Percentiles rank a stretch among this genome's conserved stretches.
These are phyloP conservation scores for Pulveroboletus sp. DNA, from an alignment of 768 basidiomycete genomes.

Conservation along the genomic window DNA sequence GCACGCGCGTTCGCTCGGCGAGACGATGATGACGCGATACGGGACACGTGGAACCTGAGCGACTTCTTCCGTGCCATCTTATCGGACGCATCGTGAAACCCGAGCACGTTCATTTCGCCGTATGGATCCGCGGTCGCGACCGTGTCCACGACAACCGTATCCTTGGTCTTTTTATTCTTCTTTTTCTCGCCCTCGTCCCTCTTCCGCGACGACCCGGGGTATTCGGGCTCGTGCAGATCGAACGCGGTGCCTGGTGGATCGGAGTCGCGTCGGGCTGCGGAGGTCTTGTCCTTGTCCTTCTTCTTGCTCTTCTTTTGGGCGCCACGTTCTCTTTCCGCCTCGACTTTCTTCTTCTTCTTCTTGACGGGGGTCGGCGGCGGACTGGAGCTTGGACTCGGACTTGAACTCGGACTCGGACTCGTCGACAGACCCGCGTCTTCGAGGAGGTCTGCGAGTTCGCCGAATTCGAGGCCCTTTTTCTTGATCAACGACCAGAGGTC, in stretches of 20 bases:
- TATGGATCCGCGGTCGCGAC: conserved; percentile 38
- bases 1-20: conserved; percentile 70
- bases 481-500: conserved; percentile 41
- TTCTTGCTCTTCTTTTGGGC: too few species aligned
- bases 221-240: conserved; percentile 80
- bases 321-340: conserved; percentile 5
- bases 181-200: too few species aligned
- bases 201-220: conserved; percentile 21
- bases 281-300: conserved; percentile 60
- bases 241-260: conserved; percentile 42
- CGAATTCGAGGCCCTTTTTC: conserved; percentile 36
- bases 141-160: conserved; percentile 4
- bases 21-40: conserved; percentile 78
- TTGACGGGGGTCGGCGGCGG: too few species aligned
- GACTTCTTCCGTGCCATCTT: conserved; percentile 78
- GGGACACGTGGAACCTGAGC: conserved; percentile 89
- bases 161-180: neutral
- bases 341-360: conserved; percentile 1
- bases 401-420: conserved; percentile 6
- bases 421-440: conserved; percentile 40
- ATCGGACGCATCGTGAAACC: conserved; percentile 72
- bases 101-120: conserved; percentile 71
- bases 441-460: conserved; percentile 56
- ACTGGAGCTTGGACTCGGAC: conserved; percentile 5
- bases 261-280: conserved; percentile 13